A percentile compares a stretch with the other conserved stretches of the same genome.
phyloP scores from a whole-genome alignment of 805 yeast species.

The Lipomyces anomalus region DNA sequence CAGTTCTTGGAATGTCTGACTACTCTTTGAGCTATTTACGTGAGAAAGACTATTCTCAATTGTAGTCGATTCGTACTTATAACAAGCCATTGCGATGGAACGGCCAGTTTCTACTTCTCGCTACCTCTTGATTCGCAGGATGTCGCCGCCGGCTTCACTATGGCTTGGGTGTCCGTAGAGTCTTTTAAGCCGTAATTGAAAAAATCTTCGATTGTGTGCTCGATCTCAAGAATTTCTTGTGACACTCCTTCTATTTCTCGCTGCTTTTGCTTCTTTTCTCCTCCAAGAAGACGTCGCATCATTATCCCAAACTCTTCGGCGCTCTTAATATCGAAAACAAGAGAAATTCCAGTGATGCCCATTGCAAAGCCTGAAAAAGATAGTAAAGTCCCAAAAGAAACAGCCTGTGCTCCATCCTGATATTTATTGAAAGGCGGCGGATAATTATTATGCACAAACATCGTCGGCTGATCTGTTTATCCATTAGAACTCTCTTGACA shows the following conservation, averaged over 20 bases:
- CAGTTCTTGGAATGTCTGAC: too few species aligned
- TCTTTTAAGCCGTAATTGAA: constrained; percentile 2
- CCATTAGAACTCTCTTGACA: neutral
- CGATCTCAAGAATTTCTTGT: constrained; percentile 11
- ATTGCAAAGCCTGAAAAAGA: constrained; percentile 64
- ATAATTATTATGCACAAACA: constrained; percentile 71
- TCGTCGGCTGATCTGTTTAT: constrained; percentile 49
- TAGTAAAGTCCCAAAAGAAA: constrained; percentile 63
- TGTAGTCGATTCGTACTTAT: too few species aligned
- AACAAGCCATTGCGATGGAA: too few species aligned
- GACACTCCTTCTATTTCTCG: constrained; percentile 13
- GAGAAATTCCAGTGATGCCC: constrained; percentile 65
- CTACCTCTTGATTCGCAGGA: too few species aligned
- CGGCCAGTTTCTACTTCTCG: too few species aligned
- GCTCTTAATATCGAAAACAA: constrained; percentile 66
- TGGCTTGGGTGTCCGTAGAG: too few species aligned
- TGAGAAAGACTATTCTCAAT: too few species aligned
- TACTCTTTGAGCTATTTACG: too few species aligned
- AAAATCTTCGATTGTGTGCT: constrained; percentile 14
- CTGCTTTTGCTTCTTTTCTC: constrained; percentile 34
- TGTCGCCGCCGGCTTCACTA: too few species aligned
- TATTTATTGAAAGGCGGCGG: constrained; percentile 70
- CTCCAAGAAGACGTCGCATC: constrained; percentile 58
- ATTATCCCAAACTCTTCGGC: constrained; percentile 63
- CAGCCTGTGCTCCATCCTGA: constrained; percentile 72